phyloP scores from a whole-genome alignment of 2,329 filamentous ascomycete species.

The Diplodia scrobiculata region DNA sequence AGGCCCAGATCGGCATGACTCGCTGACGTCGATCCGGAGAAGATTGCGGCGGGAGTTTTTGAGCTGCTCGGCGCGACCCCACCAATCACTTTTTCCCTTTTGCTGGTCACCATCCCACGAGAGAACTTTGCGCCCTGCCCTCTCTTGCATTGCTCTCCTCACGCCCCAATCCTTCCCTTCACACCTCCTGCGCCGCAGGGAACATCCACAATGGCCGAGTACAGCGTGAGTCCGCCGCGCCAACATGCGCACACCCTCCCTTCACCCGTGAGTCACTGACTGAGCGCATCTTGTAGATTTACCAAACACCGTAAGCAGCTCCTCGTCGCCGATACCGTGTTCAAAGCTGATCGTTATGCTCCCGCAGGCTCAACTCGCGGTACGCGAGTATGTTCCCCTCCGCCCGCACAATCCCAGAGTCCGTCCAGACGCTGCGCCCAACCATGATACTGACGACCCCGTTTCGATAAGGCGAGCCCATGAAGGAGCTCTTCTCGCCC shows the following conservation, averaged over 20 bases:
- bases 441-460: conserved; percentile 9
- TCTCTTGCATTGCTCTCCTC: background rate
- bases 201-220: conserved; percentile 16
- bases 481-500: conserved; percentile 72
- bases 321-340: background rate
- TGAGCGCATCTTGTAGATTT: conserved; percentile 13
- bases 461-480: conserved; percentile 31
- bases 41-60: conserved; percentile 18
- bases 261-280: background rate
- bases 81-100: conserved; percentile 27
- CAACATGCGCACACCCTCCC: background rate
- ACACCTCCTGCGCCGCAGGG: background rate
- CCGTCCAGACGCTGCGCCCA: background rate
- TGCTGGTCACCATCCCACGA: background rate
- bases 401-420: background rate
- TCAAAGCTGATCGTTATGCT: background rate
- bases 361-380: conserved; percentile 28
- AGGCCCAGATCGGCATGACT: conserved; percentile 25
- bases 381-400: conserved; percentile 27
- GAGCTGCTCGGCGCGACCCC: conserved; percentile 20
- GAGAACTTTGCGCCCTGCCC: conserved; percentile 10
- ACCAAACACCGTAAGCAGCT: conserved; percentile 28
- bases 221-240: conserved; percentile 26
- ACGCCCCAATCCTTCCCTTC: no score
- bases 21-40: conserved; percentile 29